A percentile compares a stretch with the other conserved stretches of the same genome.
These are phyloP conservation scores for Podosphaera xanthii DNA, from an alignment of 2,329 filamentous ascomycete species.

Conservation along the genomic window DNA sequence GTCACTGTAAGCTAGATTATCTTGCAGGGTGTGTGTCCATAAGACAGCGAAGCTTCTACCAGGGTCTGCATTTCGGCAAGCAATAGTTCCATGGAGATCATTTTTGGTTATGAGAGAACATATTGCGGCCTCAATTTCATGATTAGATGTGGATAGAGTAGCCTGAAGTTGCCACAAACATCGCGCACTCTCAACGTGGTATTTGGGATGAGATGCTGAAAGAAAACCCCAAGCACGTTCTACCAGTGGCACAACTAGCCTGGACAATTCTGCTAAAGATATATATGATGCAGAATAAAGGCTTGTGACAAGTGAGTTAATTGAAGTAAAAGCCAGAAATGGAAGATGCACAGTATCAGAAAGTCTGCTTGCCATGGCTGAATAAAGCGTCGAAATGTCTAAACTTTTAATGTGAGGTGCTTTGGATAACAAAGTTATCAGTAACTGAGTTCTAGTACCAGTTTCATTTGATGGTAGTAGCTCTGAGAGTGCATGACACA, in stretches of 20 bases:
- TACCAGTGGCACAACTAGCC: slow-evolving; percentile 45
- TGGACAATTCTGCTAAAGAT: slow-evolving; percentile 27
- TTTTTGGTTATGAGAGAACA: slow-evolving; percentile 40
- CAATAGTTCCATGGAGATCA: slow-evolving; percentile 25
- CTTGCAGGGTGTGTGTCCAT: slow-evolving; percentile 60
- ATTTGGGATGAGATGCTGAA: slow-evolving; percentile 65
- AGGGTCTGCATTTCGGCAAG: slow-evolving; percentile 29
- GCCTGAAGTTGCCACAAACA: slow-evolving; percentile 70
- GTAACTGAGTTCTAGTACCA: slow-evolving; percentile 32
- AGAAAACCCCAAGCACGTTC: slow-evolving; percentile 57
- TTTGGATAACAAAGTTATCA: slow-evolving; percentile 34
- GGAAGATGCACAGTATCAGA: slow-evolving; percentile 19
- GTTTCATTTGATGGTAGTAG: slow-evolving; percentile 24
- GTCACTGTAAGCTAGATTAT: slow-evolving; percentile 23
- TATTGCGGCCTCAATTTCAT: slow-evolving; percentile 62
- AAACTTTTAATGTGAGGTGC: slow-evolving; percentile 22
- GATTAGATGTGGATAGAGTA: slow-evolving; percentile 39
- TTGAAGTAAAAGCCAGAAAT: slow-evolving; percentile 34
- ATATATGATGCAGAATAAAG: slow-evolving; percentile 32
- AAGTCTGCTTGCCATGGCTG: slow-evolving; percentile 27
- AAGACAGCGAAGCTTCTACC: slow-evolving; percentile 50
- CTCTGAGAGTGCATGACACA: slow-evolving; percentile 24
- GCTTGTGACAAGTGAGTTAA: slow-evolving; percentile 33
- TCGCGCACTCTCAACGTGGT: slow-evolving; percentile 79
- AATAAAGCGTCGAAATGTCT: slow-evolving; percentile 25